phyloP scores from a whole-genome alignment of 495 filamentous ascomycete genomes.

The Xylaria grammica region DNA sequence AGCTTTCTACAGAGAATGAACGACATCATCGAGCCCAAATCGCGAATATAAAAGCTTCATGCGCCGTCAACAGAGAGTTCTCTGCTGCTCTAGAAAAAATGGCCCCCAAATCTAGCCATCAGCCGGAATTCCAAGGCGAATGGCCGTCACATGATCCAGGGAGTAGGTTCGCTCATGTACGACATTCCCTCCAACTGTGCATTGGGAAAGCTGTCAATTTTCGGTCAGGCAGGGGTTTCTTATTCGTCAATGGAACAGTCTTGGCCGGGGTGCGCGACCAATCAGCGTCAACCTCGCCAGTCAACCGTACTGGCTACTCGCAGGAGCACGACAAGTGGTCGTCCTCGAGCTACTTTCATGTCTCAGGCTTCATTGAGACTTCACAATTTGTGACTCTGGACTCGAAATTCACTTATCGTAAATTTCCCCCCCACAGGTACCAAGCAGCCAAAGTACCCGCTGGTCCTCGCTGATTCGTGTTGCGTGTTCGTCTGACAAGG shows the following conservation, averaged over 20 bases:
- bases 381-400: slow-evolving; percentile 42
- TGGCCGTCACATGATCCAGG: slow-evolving; percentile 38
- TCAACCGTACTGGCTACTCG: slow-evolving; percentile 32
- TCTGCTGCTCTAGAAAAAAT: slow-evolving; percentile 29
- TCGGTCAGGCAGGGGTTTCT: slow-evolving; percentile 25
- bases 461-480: slow-evolving; percentile 44
- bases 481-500: slow-evolving; percentile 43
- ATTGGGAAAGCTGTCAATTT: slow-evolving; percentile 24
- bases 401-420: slow-evolving; percentile 45
- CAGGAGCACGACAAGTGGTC: slow-evolving; percentile 40
- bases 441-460: slow-evolving; percentile 39
- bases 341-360: slow-evolving; percentile 42
- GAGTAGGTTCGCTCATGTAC: slow-evolving; percentile 33
- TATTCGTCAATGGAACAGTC: slow-evolving; percentile 25
- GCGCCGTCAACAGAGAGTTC: slow-evolving; percentile 23
- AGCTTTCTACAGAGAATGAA: slow-evolving; percentile 12
- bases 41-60: slow-evolving; percentile 21
- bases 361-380: slow-evolving; percentile 45
- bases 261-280: slow-evolving; percentile 22
- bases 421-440: slow-evolving; percentile 44
- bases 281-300: slow-evolving; percentile 20
- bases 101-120: slow-evolving; percentile 25
- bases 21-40: slow-evolving; percentile 1
- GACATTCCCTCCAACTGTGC: slow-evolving; percentile 25
- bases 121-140: slow-evolving; percentile 23